Percentiles rank a stretch among this genome's conserved stretches.
Conservation (phyloP, 1,284 basidiomycete species). For the Cryptococcus sp. region DNA sequence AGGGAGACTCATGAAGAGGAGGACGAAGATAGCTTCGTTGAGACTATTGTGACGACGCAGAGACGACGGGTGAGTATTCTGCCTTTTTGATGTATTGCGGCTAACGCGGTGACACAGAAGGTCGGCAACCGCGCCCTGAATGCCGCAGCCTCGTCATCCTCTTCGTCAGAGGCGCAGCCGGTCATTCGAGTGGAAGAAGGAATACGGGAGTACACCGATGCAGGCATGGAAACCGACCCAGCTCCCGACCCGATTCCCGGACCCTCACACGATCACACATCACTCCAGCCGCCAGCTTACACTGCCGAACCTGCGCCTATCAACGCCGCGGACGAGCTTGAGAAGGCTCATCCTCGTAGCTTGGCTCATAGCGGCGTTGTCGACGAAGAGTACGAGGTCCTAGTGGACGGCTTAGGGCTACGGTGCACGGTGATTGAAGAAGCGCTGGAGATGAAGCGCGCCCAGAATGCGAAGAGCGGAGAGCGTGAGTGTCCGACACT, state of each 20-base stretch:
- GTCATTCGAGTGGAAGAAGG: conserved; percentile 30
- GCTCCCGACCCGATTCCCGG: conserved; percentile 12
- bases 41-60: conserved; percentile 53
- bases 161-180: conserved; percentile 4
- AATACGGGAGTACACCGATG: conserved; percentile 36
- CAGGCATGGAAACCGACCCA: conserved; percentile 27
- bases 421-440: conserved; percentile 40
- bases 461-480: conserved; percentile 18
- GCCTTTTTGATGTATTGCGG: background rate
- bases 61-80: conserved; percentile 42
- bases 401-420: conserved; percentile 33
- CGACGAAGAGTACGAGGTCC: conserved; percentile 35
- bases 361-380: conserved; percentile 9
- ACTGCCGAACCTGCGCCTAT: conserved; percentile 35
- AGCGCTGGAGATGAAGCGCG: conserved; percentile 19
- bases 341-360: conserved; percentile 34
- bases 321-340: conserved; percentile 30
- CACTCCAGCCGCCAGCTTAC: conserved; percentile 40
- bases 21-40: conserved; percentile 44
- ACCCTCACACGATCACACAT: conserved; percentile 5
- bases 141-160: background rate
- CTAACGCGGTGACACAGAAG: conserved; percentile 20
- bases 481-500: conserved; percentile 15
- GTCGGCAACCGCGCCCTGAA: conserved; percentile 14
- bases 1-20: conserved; percentile 59